A percentile compares a stretch with the other conserved stretches of the same genome.
These are phyloP conservation scores for Macadamia integrifolia DNA, from an alignment of 164 flowering plant genomes.

Conservation along the genomic window DNA sequence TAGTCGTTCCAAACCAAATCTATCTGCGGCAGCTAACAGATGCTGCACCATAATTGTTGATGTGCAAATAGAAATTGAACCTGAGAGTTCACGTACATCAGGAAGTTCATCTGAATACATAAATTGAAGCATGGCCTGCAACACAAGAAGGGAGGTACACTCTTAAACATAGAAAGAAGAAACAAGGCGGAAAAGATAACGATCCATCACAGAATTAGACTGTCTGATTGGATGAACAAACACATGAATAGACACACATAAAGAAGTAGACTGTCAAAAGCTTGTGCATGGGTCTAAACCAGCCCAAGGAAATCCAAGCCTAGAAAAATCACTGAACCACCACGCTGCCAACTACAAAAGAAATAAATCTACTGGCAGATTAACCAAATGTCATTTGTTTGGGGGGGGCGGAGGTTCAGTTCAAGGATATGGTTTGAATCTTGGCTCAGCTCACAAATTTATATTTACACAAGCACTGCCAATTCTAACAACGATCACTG, in stretches of 20 bases:
- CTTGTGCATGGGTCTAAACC: background rate
- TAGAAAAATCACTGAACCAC: background rate
- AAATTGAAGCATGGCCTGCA: conserved; percentile 78
- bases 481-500: too few species aligned
- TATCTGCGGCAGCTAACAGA: conserved; percentile 86
- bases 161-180: conserved; percentile 1
- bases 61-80: conserved; percentile 40
- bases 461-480: too few species aligned
- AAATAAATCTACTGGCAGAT: background rate
- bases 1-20: conserved; percentile 68
- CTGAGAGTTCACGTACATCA: conserved; percentile 46
- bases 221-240: background rate
- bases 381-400: background rate
- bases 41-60: conserved; percentile 71
- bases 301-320: background rate
- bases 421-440: too few species aligned
- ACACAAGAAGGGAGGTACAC: conserved; percentile 4
- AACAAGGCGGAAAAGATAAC: background rate
- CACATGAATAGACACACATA: background rate
- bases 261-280: background rate
- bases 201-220: background rate
- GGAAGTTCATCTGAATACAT: conserved; percentile 81
- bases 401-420: too few species aligned
- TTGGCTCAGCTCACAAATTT: too few species aligned
- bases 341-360: background rate